A percentile compares a stretch with the other conserved stretches of the same genome.
These are phyloP conservation scores for Candida stauntonica DNA, from an alignment of 805 yeast species.

Conservation along the genomic window DNA sequence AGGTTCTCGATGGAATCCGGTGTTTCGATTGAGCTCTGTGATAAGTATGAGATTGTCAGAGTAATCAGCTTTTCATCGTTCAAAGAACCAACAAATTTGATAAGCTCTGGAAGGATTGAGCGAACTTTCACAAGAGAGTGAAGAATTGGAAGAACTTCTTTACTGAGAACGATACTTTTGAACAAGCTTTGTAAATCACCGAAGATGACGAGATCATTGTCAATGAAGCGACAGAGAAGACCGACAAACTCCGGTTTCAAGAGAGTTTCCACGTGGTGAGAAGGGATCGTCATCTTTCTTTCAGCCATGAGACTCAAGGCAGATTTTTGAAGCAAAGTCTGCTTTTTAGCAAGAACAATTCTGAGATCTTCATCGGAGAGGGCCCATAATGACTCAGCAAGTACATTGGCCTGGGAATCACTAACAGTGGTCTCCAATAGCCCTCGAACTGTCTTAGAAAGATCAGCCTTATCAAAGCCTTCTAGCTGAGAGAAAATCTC, in stretches of 20 bases:
- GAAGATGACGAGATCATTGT: slow-evolving; percentile 15
- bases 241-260: neutral
- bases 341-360: slow-evolving; percentile 1
- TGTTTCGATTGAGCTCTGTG: neutral
- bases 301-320: slow-evolving; percentile 14
- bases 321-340: slow-evolving; percentile 8
- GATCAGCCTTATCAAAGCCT: slow-evolving; percentile 14
- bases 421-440: slow-evolving; percentile 5
- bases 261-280: slow-evolving; percentile 8
- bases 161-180: slow-evolving; percentile 4
- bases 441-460: slow-evolving; percentile 11
- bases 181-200: slow-evolving; percentile 13
- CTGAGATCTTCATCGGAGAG: slow-evolving; percentile 17
- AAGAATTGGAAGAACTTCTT: slow-evolving; percentile 16
- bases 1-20: slow-evolving; percentile 2
- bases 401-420: slow-evolving; percentile 18
- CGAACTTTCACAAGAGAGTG: slow-evolving; percentile 12
- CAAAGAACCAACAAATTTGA: slow-evolving; percentile 7
- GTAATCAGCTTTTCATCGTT: slow-evolving; percentile 11
- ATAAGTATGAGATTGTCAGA: slow-evolving; percentile 13
- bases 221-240: slow-evolving; percentile 11
- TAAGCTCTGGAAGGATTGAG: slow-evolving; percentile 4
- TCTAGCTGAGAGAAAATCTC: slow-evolving; percentile 34
- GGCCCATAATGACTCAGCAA: slow-evolving; percentile 28
- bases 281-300: slow-evolving; percentile 15